These are phyloP conservation scores for Vararia minispora DNA, from an alignment of 768 basidiomycete genomes.

Conservation along the genomic window DNA sequence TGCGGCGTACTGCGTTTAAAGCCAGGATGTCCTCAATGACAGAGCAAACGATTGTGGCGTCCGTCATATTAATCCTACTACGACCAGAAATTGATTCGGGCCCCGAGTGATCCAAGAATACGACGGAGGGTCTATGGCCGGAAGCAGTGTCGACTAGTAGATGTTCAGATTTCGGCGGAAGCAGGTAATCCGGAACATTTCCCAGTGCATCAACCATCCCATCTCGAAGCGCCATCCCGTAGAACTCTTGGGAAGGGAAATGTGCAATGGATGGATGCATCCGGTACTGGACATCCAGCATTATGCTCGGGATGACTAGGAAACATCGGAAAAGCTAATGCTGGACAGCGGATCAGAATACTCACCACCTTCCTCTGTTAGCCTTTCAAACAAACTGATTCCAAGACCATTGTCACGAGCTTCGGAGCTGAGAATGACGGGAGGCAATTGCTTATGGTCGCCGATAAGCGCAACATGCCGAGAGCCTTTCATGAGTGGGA, in stretches of 20 bases:
- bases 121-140: constrained; percentile 46
- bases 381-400: constrained; percentile 77
- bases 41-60: constrained; percentile 67
- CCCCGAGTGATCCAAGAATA: constrained; percentile 74
- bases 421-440: constrained; percentile 70
- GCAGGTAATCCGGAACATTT: constrained; percentile 34
- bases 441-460: constrained; percentile 95
- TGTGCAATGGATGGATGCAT: constrained; percentile 89
- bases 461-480: constrained; percentile 82
- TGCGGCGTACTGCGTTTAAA: constrained; percentile 5
- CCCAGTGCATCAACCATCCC: constrained; percentile 55
- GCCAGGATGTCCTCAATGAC: constrained; percentile 75
- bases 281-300: constrained; percentile 91
- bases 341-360: constrained; percentile 8
- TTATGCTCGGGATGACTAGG: constrained; percentile 74
- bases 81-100: constrained; percentile 56
- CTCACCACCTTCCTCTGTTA: constrained; percentile 76
- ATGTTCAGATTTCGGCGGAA: constrained; percentile 53
- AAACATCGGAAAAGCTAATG: not conserved
- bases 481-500: constrained; percentile 89
- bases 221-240: constrained; percentile 55
- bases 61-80: constrained; percentile 68
- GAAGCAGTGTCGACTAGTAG: constrained; percentile 25
- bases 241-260: constrained; percentile 83
- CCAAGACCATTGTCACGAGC: constrained; percentile 66